Conservation (phyloP, 2,329 filamentous ascomycete species). For the Acrocalymma vagum region DNA sequence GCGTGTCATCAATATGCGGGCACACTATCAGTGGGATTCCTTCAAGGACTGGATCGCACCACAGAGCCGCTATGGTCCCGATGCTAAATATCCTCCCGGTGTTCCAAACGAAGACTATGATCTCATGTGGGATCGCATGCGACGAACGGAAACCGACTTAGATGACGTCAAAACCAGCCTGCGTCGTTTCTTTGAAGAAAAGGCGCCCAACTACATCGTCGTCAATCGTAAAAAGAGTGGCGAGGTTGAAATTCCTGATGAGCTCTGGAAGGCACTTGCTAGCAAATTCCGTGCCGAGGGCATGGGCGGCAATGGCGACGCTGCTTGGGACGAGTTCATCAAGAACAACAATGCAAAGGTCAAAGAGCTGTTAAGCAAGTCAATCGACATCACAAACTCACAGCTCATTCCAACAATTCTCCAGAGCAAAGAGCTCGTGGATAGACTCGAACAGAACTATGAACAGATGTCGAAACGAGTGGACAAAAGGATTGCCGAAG, state of each 20-base stretch:
- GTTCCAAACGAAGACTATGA: conserved; percentile 21
- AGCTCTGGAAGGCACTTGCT: conserved; percentile 72
- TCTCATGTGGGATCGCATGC: conserved; percentile 26
- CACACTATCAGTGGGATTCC: too few relatives aligned
- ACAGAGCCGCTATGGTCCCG: too few relatives aligned
- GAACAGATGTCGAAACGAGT: conserved; percentile 25
- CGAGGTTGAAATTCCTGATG: conserved; percentile 62
- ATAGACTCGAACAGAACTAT: conserved; percentile 36
- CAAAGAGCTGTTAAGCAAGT: conserved; percentile 30
- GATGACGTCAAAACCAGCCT: conserved; percentile 20
- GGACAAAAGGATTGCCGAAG: conserved; percentile 32
- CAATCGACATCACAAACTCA: conserved; percentile 10
- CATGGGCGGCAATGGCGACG: too few relatives aligned
- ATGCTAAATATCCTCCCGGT: too few relatives aligned
- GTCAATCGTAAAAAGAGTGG: conserved; percentile 64
- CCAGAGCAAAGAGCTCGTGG: conserved; percentile 60
- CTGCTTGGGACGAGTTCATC: conserved; percentile 63
- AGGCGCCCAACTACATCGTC: conserved; percentile 65
- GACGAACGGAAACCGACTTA: conserved; percentile 19
- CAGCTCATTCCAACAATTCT: conserved; percentile 38
- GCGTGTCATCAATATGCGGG: too few relatives aligned
- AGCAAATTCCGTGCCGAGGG: conserved; percentile 61
- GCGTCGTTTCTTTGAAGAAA: conserved; percentile 20
- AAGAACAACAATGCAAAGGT: conserved; percentile 57
- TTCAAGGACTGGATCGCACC: too few relatives aligned